These are phyloP conservation scores for Aspergillus ostianus DNA, from an alignment of 495 filamentous ascomycete genomes.

Conservation along the genomic window DNA sequence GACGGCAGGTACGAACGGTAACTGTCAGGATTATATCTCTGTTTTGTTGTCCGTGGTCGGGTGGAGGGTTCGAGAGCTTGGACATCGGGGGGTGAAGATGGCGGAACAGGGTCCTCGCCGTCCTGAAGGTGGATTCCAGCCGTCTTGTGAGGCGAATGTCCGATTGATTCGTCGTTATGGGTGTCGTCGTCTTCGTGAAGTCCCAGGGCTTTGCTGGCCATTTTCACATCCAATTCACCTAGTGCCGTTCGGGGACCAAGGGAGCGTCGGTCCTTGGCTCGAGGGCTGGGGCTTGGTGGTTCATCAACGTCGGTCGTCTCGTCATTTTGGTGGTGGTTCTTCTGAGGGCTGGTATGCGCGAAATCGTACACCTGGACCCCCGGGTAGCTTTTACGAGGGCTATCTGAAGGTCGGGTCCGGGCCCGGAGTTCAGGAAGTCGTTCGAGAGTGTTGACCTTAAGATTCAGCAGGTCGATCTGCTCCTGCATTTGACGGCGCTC, in stretches of 20 bases:
- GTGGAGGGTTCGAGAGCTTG: constrained; percentile 25
- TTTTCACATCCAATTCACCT: constrained; percentile 28
- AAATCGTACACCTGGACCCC: constrained; percentile 36
- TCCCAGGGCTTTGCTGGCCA: constrained; percentile 23
- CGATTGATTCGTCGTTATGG: constrained; percentile 23
- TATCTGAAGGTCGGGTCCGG: constrained; percentile 28
- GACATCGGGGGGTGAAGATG: constrained; percentile 38
- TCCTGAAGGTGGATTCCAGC: constrained; percentile 14
- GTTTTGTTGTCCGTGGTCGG: constrained; percentile 18
- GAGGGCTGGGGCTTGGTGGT: constrained; percentile 43
- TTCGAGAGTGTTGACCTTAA: constrained; percentile 28
- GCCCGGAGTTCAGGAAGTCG: constrained; percentile 25
- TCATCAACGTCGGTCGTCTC: constrained; percentile 37
- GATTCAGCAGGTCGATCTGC: constrained; percentile 35
- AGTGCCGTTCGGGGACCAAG: constrained; percentile 24
- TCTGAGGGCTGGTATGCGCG: constrained; percentile 25
- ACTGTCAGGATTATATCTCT: constrained; percentile 20
- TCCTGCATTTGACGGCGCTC: constrained; percentile 36
- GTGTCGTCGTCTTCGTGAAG: constrained; percentile 29
- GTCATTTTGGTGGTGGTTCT: constrained; percentile 24
- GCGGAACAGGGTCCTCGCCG: constrained; percentile 19
- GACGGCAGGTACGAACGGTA: constrained; percentile 24
- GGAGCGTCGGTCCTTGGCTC: constrained; percentile 32
- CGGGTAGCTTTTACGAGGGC: constrained; percentile 34
- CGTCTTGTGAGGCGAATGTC: constrained; percentile 28